Conservation (phyloP, 257 asterid species). For the Anisodus tanguticus region DNA sequence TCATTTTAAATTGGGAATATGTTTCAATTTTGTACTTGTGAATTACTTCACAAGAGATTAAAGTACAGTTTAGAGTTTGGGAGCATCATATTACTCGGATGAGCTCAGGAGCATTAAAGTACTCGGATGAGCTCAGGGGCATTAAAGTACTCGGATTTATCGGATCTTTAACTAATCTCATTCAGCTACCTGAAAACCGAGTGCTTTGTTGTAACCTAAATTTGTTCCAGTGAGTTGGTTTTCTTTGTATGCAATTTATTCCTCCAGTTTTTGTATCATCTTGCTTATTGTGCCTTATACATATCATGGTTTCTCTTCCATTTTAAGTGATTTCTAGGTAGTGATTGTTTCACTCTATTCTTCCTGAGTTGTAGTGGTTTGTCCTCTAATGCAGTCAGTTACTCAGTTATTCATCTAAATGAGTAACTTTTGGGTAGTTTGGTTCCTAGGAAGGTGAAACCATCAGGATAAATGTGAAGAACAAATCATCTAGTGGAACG, state of each 20-base stretch:
- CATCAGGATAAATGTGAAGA: conserved; percentile 81
- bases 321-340: background rate
- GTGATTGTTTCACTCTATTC: background rate
- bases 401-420: conserved; percentile 10
- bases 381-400: conserved; percentile 13
- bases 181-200: background rate
- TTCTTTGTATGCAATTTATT: background rate
- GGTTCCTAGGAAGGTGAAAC: conserved; percentile 90
- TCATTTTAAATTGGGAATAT: background rate
- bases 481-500: conserved; percentile 75
- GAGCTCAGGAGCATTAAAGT: background rate
- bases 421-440: conserved; percentile 27
- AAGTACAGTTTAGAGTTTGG: background rate
- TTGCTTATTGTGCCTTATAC: background rate
- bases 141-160: background rate
- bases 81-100: background rate
- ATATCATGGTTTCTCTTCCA: background rate
- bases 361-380: background rate
- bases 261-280: background rate
- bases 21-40: background rate
- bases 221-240: background rate
- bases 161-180: background rate
- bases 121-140: background rate
- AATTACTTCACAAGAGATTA: conserved; percentile 1
- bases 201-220: background rate